Evolutionary conservation across 2,329 filamentous ascomycete genomes (phyloP).

Genomic region (Graphiopsis chlorocephala): DNA sequence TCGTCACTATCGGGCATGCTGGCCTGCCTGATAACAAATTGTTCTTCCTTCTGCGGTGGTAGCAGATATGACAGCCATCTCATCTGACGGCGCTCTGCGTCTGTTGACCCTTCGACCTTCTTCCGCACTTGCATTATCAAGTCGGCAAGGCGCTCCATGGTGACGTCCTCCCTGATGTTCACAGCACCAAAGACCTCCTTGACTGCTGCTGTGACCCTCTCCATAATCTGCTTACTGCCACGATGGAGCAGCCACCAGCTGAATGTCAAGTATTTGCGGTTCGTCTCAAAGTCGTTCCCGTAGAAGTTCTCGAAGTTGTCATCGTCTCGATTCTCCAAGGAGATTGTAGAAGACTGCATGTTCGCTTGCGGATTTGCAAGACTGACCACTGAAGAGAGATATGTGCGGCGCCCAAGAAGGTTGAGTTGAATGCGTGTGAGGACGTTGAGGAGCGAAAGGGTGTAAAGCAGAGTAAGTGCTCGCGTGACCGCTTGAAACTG

Average conservation of each 20-base stretch:
- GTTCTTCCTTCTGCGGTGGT: conserved; percentile 74
- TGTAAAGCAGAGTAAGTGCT: conserved; percentile 89
- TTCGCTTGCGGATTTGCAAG: conserved; percentile 70
- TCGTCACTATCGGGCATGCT: conserved; percentile 59
- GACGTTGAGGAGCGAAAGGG: conserved; percentile 81
- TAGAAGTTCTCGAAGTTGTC: conserved; percentile 78
- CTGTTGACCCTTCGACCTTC: conserved; percentile 73
- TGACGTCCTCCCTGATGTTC: conserved; percentile 84
- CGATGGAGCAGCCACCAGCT: conserved; percentile 97
- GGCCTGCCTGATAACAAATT: conserved; percentile 79
- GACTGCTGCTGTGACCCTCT: conserved; percentile 79
- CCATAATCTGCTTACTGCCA: conserved; percentile 80
- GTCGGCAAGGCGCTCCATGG: conserved; percentile 73
- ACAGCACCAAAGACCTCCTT: conserved; percentile 84
- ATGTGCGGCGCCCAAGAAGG: conserved; percentile 89
- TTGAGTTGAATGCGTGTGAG: conserved; percentile 95
- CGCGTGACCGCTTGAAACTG: conserved; percentile 72
- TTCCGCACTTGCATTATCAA: conserved; percentile 80
- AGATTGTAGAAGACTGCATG: conserved; percentile 69
- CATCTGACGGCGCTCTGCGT: conserved; percentile 59
- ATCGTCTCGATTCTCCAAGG: conserved; percentile 89
- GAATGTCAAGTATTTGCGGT: conserved; percentile 90
- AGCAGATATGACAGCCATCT: conserved; percentile 84
- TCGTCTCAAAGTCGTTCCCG: conserved; percentile 93
- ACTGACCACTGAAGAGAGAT: conserved; percentile 91